Base-by-base conservation (phyloP, 768 basidiomycete species). In the Pulveroboletus sp. region DNA sequence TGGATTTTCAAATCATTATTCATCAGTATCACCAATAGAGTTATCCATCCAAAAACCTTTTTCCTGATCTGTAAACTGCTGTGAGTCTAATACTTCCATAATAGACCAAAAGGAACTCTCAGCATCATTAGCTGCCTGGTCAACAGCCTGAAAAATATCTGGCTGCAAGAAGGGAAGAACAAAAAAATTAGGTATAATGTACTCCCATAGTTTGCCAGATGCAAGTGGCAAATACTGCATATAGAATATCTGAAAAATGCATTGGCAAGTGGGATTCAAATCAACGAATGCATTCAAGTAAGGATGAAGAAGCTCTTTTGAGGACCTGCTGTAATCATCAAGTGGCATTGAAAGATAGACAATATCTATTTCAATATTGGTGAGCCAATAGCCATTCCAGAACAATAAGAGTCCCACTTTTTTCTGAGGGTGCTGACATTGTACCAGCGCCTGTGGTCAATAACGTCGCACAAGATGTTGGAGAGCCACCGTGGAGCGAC, bases 361-460 rank as follows among this genome's bases (percentile, higher is more conserved):
- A n/a, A 85, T 72, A 73, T 75, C 87, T 89, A 10, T 44, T 14
- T 29, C 17, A n/a, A 41, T 45, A 27, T 43, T 13, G 23, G 49
- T 55, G 44, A 51, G 43, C 36, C 9, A 46, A 24, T 21, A 31
- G 32, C 32, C 16, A 2, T 36, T 35, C 20, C 14, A n/a, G 31
- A 33, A n/a, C 25, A 33, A 40, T 19, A 17, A 25, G 43, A 38
- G 47, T 31, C 45, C 23, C 53, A 71, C 83, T 87, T 75, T 83
- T 84, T 3, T 81, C 87, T 41, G 73, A 70, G 0, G 92, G 92
- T 19, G 87, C 76, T 5, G 86, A 83, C 71, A 90, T 72, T 13
- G 84, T 84, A 9, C 80, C 84, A 59, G 85, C 80, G 3, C 91
- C 92, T 1, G 82, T 79, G 19, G 87, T 70, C 29, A 94, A 66